These are phyloP conservation scores for Suhomyces wounanorum DNA, from an alignment of 1,139 yeast genomes.

Conservation along the genomic window DNA sequence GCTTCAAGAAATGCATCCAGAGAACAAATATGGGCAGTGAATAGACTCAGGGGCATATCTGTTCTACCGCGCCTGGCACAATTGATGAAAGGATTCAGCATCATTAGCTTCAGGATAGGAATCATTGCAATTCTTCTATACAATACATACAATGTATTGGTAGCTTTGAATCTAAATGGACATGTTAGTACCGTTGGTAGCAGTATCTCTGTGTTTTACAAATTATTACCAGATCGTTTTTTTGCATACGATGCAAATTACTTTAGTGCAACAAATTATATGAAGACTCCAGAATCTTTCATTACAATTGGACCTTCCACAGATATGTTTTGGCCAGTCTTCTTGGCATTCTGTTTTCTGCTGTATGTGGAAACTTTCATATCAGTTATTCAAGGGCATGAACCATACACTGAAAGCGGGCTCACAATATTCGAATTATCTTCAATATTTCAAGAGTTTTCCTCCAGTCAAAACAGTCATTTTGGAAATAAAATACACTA, in stretches of 20 bases:
- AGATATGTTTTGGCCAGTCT: constrained; percentile 64
- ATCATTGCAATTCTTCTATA: constrained; percentile 34
- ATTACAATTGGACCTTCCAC: constrained; percentile 55
- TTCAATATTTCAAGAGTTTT: constrained; percentile 70
- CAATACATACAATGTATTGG: constrained; percentile 38
- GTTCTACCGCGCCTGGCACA: constrained; percentile 21
- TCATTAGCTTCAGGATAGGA: constrained; percentile 36
- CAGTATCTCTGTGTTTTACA: constrained; percentile 9
- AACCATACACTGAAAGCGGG: constrained; percentile 67
- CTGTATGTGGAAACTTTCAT: constrained; percentile 72
- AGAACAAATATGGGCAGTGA: constrained; percentile 20
- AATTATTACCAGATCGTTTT: constrained; percentile 19
- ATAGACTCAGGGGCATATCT: constrained; percentile 12
- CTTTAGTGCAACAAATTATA: constrained; percentile 30
- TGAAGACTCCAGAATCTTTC: constrained; percentile 34
- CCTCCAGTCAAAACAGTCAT: constrained; percentile 41
- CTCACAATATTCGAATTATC: constrained; percentile 74
- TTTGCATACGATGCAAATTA: constrained; percentile 39
- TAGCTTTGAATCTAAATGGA: constrained; percentile 34
- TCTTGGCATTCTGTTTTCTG: constrained; percentile 60
- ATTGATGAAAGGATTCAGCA: constrained; percentile 23
- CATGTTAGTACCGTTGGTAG: constrained; percentile 20
- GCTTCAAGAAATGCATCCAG: constrained; percentile 56
- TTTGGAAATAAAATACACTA: constrained; percentile 24
- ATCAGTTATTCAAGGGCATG: constrained; percentile 57